Evolutionary conservation across 2,329 filamentous ascomycete species (phyloP).

Genomic region (Fusarium sp.): DNA sequence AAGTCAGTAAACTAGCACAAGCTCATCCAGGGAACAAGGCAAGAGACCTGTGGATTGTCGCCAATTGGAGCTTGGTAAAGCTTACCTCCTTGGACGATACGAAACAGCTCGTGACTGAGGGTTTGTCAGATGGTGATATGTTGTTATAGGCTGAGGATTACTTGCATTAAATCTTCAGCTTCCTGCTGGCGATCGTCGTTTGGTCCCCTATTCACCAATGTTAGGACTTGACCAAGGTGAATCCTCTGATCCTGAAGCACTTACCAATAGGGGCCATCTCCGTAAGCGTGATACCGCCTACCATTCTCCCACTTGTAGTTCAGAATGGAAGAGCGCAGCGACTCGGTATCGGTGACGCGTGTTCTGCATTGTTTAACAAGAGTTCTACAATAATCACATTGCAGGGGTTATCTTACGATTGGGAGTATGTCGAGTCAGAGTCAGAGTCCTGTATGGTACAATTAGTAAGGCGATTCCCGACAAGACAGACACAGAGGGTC

Average conservation of each 20-base stretch:
- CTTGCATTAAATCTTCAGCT: constrained; percentile 29
- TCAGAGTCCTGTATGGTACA: constrained; percentile 14
- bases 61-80: constrained; percentile 25
- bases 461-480: neutral
- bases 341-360: constrained; percentile 22
- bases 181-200: constrained; percentile 31
- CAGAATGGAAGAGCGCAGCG: constrained; percentile 16
- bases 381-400: neutral
- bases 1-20: neutral
- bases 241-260: rapidly evolving
- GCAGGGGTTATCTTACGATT: constrained; percentile 4
- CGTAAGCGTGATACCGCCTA: constrained; percentile 20
- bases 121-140: neutral
- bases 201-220: constrained; percentile 4
- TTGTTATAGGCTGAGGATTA: rapidly evolving
- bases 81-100: constrained; percentile 15
- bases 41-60: constrained; percentile 7
- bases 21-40: rapidly evolving
- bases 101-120: constrained; percentile 22
- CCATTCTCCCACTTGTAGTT: constrained; percentile 33
- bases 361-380: neutral
- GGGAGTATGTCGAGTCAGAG: constrained; percentile 23
- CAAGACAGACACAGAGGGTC: neutral
- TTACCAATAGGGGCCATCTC: constrained; percentile 25
- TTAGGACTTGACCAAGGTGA: rapidly evolving